Conservation (phyloP, 1,284 basidiomycete species). For the Pascua sp. region DNA sequence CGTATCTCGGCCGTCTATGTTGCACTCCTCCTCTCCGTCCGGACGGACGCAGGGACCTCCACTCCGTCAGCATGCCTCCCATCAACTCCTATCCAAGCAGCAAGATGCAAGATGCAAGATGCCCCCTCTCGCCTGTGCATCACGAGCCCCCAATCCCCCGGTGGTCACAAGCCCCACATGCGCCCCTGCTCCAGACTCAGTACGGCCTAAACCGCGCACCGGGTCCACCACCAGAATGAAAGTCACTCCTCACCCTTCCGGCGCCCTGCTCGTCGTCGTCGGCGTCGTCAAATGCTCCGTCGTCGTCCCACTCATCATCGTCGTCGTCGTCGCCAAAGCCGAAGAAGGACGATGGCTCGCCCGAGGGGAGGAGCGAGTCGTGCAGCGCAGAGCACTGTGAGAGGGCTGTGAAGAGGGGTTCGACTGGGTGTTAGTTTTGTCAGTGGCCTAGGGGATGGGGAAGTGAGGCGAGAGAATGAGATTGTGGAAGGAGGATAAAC, state of each 20-base stretch:
- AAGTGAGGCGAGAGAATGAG: too few relatives aligned
- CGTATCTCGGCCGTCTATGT: neutral
- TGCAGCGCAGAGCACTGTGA: constrained; percentile 87
- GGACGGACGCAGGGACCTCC: constrained; percentile 7
- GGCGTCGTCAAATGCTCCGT: constrained; percentile 58
- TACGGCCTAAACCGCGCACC: constrained; percentile 78
- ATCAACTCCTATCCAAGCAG: too few relatives aligned
- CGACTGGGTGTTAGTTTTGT: constrained; percentile 63
- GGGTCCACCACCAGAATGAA: constrained; percentile 58
- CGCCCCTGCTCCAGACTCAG: constrained; percentile 54
- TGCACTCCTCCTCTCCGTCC: constrained; percentile 10
- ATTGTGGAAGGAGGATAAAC: too few relatives aligned
- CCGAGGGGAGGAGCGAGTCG: constrained; percentile 61
- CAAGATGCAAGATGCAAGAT: too few relatives aligned
- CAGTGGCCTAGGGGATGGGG: too few relatives aligned
- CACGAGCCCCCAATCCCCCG: neutral
- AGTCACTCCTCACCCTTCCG: constrained; percentile 92
- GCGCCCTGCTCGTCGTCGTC: constrained; percentile 53
- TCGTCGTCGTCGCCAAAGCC: constrained; percentile 27
- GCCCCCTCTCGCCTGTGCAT: neutral
- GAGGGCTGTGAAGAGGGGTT: constrained; percentile 79
- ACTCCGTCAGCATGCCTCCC: too few relatives aligned
- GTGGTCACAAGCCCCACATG: constrained; percentile 8
- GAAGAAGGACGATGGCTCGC: constrained; percentile 46
- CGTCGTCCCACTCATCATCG: constrained; percentile 16